A percentile compares a stretch with the other conserved stretches of the same genome.
Conservation (phyloP, 805 yeast genomes). For the Candida sithepensis region DNA sequence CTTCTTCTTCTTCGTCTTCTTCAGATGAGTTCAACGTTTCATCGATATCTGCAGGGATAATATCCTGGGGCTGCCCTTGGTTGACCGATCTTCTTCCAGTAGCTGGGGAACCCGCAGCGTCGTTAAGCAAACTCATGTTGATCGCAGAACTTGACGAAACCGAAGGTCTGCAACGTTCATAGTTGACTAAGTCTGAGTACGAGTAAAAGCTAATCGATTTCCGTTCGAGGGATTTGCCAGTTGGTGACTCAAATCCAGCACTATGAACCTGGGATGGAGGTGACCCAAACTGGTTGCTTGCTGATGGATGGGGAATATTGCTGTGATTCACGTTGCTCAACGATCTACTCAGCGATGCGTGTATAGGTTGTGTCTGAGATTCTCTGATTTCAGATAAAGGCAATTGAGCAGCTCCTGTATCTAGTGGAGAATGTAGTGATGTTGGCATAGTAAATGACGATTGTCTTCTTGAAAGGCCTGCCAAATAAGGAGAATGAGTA, state of each 20-base stretch:
- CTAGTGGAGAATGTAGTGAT: background rate
- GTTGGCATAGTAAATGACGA: background rate
- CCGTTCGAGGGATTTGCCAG: conserved; percentile 8
- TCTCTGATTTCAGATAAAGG: conserved; percentile 2
- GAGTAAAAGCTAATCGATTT: conserved; percentile 32
- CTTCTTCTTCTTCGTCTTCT: background rate
- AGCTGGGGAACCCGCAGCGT: background rate
- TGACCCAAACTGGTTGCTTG: background rate
- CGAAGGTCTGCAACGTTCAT: conserved; percentile 16
- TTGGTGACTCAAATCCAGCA: background rate
- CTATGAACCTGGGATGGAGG: background rate
- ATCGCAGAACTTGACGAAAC: background rate
- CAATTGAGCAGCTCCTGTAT: conserved; percentile 1
- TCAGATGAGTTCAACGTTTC: conserved; percentile 4
- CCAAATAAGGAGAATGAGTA: background rate
- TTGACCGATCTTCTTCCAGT: background rate
- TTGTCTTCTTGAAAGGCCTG: conserved; percentile 4
- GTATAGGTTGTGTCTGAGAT: conserved; percentile 7
- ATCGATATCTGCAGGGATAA: conserved; percentile 11
- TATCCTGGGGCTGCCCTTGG: conserved; percentile 8
- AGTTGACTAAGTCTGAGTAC: conserved; percentile 29
- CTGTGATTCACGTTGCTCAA: background rate
- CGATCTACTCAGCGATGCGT: conserved; percentile 2
- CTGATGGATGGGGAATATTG: background rate
- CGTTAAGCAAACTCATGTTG: background rate